phyloP scores from a whole-genome alignment of 768 basidiomycete species.

The Podaxis sp. region DNA sequence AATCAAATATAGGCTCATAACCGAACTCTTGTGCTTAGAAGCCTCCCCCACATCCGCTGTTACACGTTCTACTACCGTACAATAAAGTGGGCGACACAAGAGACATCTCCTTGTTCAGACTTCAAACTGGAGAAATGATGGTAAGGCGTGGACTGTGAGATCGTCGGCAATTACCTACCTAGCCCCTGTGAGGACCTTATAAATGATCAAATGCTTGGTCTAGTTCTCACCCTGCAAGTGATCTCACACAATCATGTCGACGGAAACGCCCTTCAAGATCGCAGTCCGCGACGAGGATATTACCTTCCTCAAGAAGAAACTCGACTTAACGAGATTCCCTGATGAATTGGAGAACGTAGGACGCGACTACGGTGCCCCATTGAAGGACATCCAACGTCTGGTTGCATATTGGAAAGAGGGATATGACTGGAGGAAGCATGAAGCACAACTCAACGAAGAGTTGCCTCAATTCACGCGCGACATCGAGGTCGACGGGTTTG shows the following conservation, averaged over 20 bases:
- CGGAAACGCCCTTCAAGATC: conserved; percentile 35
- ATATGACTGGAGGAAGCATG: conserved; percentile 51
- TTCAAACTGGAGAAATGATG: too few relatives aligned
- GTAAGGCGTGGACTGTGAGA: too few relatives aligned
- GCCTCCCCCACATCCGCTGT: too few relatives aligned
- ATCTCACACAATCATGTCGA: conserved; percentile 1
- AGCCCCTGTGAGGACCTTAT: too few relatives aligned
- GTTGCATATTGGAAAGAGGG: conserved; percentile 41
- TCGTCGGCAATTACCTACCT: too few relatives aligned
- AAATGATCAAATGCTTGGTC: neutral
- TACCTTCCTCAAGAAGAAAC: conserved; percentile 30
- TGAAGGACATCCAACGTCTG: conserved; percentile 42
- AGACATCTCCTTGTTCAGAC: too few relatives aligned
- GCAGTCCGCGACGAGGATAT: conserved; percentile 32
- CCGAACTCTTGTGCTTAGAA: too few relatives aligned
- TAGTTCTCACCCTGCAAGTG: neutral
- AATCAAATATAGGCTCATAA: too few relatives aligned
- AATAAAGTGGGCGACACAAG: too few relatives aligned
- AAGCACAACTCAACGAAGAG: conserved; percentile 42
- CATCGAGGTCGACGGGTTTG: conserved; percentile 43
- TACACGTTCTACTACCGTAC: too few relatives aligned
- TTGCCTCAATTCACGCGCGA: conserved; percentile 53
- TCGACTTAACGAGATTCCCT: conserved; percentile 34
- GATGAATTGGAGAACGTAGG: conserved; percentile 35
- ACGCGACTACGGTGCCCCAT: conserved; percentile 41